Percentiles rank a stretch among this genome's conserved stretches.
Evolutionary conservation across 805 yeast species (phyloP).

Genomic region (Ogataea glucozyma): DNA sequence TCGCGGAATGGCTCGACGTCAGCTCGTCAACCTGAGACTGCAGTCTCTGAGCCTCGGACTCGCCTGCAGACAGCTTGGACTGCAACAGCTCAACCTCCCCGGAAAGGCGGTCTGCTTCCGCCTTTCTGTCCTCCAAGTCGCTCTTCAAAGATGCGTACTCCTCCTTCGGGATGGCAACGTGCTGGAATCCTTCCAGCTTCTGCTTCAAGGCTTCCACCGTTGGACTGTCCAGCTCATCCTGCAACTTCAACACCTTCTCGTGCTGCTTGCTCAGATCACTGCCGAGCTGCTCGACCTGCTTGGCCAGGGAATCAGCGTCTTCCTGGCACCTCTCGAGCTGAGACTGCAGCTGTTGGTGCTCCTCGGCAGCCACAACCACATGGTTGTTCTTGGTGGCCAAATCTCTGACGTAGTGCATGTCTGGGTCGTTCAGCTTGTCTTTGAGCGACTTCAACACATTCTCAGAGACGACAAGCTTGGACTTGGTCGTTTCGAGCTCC

Average conservation of each 20-base stretch:
- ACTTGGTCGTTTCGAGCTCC: neutral
- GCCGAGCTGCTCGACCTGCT: neutral
- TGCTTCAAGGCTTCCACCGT: slow-evolving; percentile 8
- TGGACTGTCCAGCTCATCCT: slow-evolving; percentile 12
- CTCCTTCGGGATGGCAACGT: slow-evolving; percentile 10
- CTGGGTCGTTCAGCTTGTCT: slow-evolving; percentile 28
- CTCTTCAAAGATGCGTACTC: slow-evolving; percentile 7
- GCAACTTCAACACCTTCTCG: slow-evolving; percentile 1
- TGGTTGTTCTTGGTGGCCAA: slow-evolving; percentile 22
- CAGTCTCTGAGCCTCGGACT: slow-evolving; percentile 14
- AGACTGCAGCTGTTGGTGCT: slow-evolving; percentile 2
- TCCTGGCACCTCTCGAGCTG: neutral
- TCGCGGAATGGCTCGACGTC: neutral
- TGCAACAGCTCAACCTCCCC: neutral
- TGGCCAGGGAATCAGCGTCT: neutral
- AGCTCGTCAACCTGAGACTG: slow-evolving; percentile 14
- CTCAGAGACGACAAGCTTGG: neutral
- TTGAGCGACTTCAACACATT: slow-evolving; percentile 8
- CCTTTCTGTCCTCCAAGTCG: neutral
- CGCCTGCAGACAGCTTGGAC: neutral
- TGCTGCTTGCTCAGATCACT: neutral
- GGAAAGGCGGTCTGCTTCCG: neutral
- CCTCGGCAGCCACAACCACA: slow-evolving; percentile 7
- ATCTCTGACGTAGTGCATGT: slow-evolving; percentile 23
- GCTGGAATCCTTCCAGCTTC: slow-evolving; percentile 6